Base-by-base conservation (phyloP, 495 filamentous ascomycete species). In the Aspergillus conjunctus region DNA sequence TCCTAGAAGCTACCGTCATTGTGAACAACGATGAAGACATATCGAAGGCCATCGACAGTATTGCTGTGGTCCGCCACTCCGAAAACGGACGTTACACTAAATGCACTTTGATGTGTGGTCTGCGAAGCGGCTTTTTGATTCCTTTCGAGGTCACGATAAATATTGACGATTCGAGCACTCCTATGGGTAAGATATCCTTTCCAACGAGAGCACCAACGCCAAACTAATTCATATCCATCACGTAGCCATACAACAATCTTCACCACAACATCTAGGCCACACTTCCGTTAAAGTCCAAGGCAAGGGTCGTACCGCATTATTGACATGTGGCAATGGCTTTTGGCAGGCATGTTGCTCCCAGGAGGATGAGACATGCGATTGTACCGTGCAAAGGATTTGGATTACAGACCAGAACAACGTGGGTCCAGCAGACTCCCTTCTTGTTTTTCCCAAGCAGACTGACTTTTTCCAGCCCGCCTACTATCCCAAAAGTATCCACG, bases 331-430 rank as follows among this genome's bases (percentile, higher is more conserved):
- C 14, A 64, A 73, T 52, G 73, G 73, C 17, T 71, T 80, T 49
- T 80, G 78, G 78, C 71, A 68, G 41, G 63, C 73, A 12, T 71
- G 71, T 20, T 71, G 70, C 51, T 54, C 51, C 31, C 57, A 53
- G 2, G 66, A 69, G 15, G 57, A 58, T 18, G 63, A 64, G 32
- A 41, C 51, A 10, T 60, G 60, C 26, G 68, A 70, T 8, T 79
- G 65, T 55, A 58, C 61, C 17, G 58, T 78, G 10, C 63, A 71
- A 48, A 63, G 71, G 41, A 64, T 80, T 37, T 80, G 76, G 74
- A 72, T 80, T 30, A 79, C 78, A 1, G 75, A 80, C 48, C 76
- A 77, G 52, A 77, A 69, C 45, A 74, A 74, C 62, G 78, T 80
- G 58, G 71, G 77, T 64, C 44, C 22, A 26, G 45, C 20, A 7